These are phyloP conservation scores for Cichorium intybus DNA, from an alignment of 140 eudicot species.

Conservation along the genomic window DNA sequence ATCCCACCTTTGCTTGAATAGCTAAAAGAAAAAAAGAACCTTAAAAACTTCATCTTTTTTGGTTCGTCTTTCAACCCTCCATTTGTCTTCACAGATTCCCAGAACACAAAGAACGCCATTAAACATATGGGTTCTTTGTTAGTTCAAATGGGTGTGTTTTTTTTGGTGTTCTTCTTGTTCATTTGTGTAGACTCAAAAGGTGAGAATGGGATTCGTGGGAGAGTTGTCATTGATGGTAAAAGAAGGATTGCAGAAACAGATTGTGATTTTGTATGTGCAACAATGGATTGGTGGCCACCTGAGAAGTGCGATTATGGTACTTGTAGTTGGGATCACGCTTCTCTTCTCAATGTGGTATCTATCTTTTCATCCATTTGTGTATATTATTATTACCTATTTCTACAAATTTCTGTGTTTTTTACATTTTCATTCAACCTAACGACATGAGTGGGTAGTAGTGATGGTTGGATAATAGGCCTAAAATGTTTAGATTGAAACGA, in stretches of 20 bases:
- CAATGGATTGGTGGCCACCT: conserved; percentile 98
- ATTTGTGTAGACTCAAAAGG: conserved; percentile 29
- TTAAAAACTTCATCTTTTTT: neutral
- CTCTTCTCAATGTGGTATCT: conserved; percentile 77
- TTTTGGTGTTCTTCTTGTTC: conserved; percentile 31
- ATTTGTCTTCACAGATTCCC: neutral
- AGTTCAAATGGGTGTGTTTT: conserved; percentile 35
- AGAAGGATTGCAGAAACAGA: conserved; percentile 54
- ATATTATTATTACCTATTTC: neutral
- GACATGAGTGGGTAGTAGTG: neutral
- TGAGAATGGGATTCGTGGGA: conserved; percentile 23
- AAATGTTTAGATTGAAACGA: no score
- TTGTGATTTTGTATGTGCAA: conserved; percentile 68
- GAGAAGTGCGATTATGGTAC: conserved; percentile 92
- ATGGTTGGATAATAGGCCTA: neutral
- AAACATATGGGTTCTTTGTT: conserved; percentile 34
- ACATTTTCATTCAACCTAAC: neutral
- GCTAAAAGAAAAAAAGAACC: neutral
- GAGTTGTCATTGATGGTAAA: conserved; percentile 49
- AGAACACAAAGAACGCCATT: neutral
- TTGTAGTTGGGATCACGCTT: conserved; percentile 81
- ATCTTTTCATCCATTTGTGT: neutral
- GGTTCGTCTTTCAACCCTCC: neutral
- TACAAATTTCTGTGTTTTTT: neutral
- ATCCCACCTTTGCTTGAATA: neutral